Percentiles rank a stretch among this genome's conserved stretches.
phyloP scores from a whole-genome alignment of 164 flowering plant species.

The Chimonanthus praecox region DNA sequence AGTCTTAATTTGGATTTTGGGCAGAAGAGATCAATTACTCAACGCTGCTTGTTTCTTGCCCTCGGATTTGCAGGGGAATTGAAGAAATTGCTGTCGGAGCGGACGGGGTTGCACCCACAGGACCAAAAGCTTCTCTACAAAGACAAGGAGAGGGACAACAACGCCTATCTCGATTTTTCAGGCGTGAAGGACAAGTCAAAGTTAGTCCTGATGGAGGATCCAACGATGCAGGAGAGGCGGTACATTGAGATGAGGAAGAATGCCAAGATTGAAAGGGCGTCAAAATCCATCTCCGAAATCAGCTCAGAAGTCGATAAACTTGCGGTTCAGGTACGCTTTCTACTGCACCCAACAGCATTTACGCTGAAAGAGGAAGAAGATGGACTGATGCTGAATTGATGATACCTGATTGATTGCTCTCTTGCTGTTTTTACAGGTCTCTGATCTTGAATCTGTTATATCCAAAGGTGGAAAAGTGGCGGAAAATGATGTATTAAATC shows the following conservation, averaged over 20 bases:
- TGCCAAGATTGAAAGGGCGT: conserved; percentile 73
- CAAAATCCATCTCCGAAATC: conserved; percentile 66
- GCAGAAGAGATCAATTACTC: not conserved
- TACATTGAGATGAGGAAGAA: conserved; percentile 65
- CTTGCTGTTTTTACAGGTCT: conserved; percentile 49
- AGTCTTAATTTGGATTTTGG: too few species aligned
- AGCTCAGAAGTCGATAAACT: conserved; percentile 78
- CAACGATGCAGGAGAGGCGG: conserved; percentile 68
- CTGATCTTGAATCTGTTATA: conserved; percentile 61
- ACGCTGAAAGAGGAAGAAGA: not conserved
- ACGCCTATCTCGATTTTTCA: conserved; percentile 50
- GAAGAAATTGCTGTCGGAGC: conserved; percentile 71
- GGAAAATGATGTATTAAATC: conserved; percentile 50
- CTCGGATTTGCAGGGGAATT: conserved; percentile 58
- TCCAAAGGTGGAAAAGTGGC: conserved; percentile 69
- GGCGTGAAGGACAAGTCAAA: conserved; percentile 85
- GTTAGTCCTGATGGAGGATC: conserved; percentile 69
- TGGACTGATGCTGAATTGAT: not conserved
- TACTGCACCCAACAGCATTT: not conserved
- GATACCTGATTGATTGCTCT: too few species aligned
- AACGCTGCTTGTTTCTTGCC: not conserved
- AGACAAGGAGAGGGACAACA: conserved; percentile 79
- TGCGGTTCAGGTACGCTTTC: conserved; percentile 51
- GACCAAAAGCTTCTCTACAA: conserved; percentile 77
- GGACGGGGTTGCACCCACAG: conserved; percentile 75